Evolutionary conservation across 2,329 filamentous ascomycete species (phyloP).

Genomic region (Purpureocillium takamizusanense): DNA sequence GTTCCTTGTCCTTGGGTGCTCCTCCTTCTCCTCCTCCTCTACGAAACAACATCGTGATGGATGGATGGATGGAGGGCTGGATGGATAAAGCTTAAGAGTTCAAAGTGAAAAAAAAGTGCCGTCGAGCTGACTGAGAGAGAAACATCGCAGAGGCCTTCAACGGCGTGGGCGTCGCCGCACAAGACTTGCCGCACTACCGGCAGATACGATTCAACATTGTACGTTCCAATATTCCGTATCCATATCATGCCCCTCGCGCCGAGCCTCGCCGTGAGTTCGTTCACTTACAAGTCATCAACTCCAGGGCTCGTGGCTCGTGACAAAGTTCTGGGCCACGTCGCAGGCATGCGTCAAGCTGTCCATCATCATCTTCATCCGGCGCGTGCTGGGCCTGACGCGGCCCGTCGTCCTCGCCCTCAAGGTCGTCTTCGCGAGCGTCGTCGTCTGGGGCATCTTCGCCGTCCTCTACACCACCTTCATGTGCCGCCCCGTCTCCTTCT

Average conservation of each 20-base stretch:
- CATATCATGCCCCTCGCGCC: not conserved
- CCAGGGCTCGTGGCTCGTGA: slow-evolving; percentile 8
- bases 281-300: no score
- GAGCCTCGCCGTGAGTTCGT: no score
- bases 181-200: slow-evolving; percentile 1
- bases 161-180: slow-evolving; percentile 2
- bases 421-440: slow-evolving; percentile 3
- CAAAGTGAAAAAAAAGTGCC: no score
- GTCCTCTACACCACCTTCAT: slow-evolving; percentile 5
- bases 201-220: slow-evolving; percentile 1
- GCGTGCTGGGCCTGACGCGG: slow-evolving; percentile 3
- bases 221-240: no score
- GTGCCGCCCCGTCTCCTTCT: slow-evolving; percentile 6
- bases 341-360: slow-evolving; percentile 6
- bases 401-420: slow-evolving; percentile 2
- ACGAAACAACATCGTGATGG: no score
- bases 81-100: no score
- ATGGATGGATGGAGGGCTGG: no score
- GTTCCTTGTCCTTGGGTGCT: no score
- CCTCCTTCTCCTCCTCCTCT: no score
- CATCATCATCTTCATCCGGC: slow-evolving; percentile 8
- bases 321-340: slow-evolving; percentile 6
- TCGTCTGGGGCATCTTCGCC: slow-evolving; percentile 5
- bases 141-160: slow-evolving; percentile 5
- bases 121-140: not conserved